Evolutionary conservation across 2,329 filamentous ascomycete species (phyloP), one percentile per base, ranked within the genome.

Genomic region (Colletotrichum sublineola): DNA sequence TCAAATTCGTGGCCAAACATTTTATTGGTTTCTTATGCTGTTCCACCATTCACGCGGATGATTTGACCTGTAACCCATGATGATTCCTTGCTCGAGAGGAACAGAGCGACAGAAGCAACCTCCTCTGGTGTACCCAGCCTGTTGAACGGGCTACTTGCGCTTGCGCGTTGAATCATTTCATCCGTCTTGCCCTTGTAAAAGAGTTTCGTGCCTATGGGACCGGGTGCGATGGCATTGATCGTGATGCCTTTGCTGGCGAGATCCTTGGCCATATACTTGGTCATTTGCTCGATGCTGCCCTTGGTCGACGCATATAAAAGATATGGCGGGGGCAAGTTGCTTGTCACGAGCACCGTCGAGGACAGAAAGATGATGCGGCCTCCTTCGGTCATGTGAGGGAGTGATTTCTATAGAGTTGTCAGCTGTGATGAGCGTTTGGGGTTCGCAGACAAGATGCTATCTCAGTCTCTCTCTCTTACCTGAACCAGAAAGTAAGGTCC

Each of bases 201-300:
- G 42, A 90, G 77, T 5, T 89, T 88, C 0, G 89, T 90, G 0
- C 79, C 85, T 0, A 87, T 90, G 1, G 88, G 88, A 0, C 81
- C 81, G 1, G 80, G 81, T 6, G 78, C 80, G 2, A 82, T 77
- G 11, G 82, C 82, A 67, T 86, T 86, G 70, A 86, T 83, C 5
- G 79, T 81, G 77, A 86, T 83, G 18, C 83, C 82, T 52, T 78
- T 78, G 29, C 77, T 79, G 1, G 83, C 87, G 31, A 90, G 83
- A 64, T 90, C 88, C 78, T 89, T 90, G 56, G 86, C 83, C 72
- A 90, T 78, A 3, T 86, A 80, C 14, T 88, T 84, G 0, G 85
- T 85, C 81, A 91, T 86, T 78, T 90, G 87, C 78, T 91, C 88
- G 52, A 91, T 84, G 11, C 89, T 87, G 60, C 88, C 89, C 76